phyloP scores from a whole-genome alignment of 805 yeast species.

The Saccharomycopsis sp. region DNA sequence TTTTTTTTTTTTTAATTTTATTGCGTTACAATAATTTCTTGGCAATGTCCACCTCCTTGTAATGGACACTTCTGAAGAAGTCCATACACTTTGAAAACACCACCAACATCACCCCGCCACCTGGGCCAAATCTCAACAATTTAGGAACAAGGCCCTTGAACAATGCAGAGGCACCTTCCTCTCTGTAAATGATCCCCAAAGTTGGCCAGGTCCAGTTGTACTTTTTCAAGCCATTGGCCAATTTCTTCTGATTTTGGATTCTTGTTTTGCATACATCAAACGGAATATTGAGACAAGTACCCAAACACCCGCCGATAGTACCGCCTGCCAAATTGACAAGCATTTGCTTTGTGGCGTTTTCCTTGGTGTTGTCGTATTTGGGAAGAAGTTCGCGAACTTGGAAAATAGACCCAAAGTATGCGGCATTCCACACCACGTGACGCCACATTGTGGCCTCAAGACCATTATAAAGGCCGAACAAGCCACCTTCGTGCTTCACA shows the following conservation, averaged over 20 bases:
- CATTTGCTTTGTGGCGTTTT: slow-evolving; percentile 56
- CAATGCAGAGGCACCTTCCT: slow-evolving; percentile 87
- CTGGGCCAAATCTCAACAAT: slow-evolving; percentile 96
- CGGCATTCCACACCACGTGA: slow-evolving; percentile 95
- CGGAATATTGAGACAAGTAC: slow-evolving; percentile 93
- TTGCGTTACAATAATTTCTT: neutral
- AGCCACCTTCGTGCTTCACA: slow-evolving; percentile 62
- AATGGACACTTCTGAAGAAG: slow-evolving; percentile 56
- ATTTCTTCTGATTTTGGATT: slow-evolving; percentile 66
- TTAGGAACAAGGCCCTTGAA: slow-evolving; percentile 97
- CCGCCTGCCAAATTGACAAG: slow-evolving; percentile 86
- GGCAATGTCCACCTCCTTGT: slow-evolving; percentile 12
- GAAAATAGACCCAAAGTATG: slow-evolving; percentile 91
- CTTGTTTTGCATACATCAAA: slow-evolving; percentile 96
- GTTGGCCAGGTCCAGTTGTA: slow-evolving; percentile 91
- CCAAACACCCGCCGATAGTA: slow-evolving; percentile 92
- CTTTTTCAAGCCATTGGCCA: slow-evolving; percentile 70
- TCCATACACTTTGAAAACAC: slow-evolving; percentile 96
- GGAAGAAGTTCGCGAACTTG: slow-evolving; percentile 79
- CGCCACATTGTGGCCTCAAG: slow-evolving; percentile 97
- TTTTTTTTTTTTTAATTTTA: no score
- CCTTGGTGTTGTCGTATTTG: slow-evolving; percentile 52
- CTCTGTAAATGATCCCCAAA: slow-evolving; percentile 60
- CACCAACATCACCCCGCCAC: slow-evolving; percentile 96
- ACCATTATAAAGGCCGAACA: slow-evolving; percentile 89